phyloP scores from a whole-genome alignment of 1,139 yeast species.

The Magnusiomyces tetraspermus region DNA sequence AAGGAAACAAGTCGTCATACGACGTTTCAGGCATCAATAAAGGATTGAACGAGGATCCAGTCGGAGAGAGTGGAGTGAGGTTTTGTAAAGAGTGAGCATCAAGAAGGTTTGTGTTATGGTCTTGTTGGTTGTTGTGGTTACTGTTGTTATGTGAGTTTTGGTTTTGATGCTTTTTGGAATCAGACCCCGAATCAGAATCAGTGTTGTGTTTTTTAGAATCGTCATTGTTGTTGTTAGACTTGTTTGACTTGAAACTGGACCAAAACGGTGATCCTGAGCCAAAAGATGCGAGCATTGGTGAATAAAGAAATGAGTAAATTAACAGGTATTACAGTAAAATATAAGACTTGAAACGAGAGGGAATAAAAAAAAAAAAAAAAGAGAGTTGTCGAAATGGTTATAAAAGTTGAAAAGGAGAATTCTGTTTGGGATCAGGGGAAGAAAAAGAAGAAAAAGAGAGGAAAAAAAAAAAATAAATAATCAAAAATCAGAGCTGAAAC shows the following conservation, averaged over 20 bases:
- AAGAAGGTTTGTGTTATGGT: too few relatives aligned
- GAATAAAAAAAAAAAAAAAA: not conserved
- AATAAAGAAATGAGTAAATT: not conserved
- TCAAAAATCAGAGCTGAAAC: not conserved
- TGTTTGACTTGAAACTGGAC: not conserved
- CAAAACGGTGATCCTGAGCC: constrained; percentile 4
- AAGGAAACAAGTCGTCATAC: constrained; percentile 10
- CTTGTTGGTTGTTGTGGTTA: too few relatives aligned
- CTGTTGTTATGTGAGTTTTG: too few relatives aligned
- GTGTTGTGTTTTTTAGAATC: not conserved
- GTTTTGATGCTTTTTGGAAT: not conserved
- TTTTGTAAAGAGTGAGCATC: too few relatives aligned
- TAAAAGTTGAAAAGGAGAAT: too few relatives aligned
- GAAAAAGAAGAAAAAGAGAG: not conserved
- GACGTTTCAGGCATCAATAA: not conserved
- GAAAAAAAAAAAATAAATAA: not conserved
- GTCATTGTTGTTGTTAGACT: not conserved
- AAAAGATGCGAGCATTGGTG: constrained; percentile 1
- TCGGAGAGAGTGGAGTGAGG: not conserved
- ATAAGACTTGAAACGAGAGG: too few relatives aligned
- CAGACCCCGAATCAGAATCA: not conserved
- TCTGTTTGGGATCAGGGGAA: too few relatives aligned
- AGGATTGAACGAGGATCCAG: not conserved
- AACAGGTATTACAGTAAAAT: too few relatives aligned
- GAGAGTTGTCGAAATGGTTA: too few relatives aligned